These are phyloP conservation scores for Grosmannia penicillata DNA, from an alignment of 2,329 filamentous ascomycete genomes.

Conservation along the genomic window DNA sequence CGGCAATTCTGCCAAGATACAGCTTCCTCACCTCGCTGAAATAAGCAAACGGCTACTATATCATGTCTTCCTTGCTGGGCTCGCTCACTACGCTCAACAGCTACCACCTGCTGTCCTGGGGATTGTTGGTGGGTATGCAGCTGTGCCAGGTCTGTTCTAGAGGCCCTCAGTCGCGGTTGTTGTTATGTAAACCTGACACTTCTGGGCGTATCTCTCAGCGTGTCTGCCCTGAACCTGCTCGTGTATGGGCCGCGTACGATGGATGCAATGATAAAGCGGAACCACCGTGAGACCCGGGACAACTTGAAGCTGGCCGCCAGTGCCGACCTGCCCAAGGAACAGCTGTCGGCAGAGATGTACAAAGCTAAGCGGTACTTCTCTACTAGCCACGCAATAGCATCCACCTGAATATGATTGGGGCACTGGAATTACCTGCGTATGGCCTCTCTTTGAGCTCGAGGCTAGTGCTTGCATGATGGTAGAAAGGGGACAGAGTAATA, in stretches of 20 bases:
- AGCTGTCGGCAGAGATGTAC: conserved; percentile 1
- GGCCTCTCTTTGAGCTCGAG: background rate
- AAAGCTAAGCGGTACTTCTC: background rate
- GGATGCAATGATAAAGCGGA: background rate
- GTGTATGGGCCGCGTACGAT: background rate
- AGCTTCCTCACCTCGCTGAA: too few species aligned
- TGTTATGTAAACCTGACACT: background rate
- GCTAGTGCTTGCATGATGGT: background rate
- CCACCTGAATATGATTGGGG: background rate
- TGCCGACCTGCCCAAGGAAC: background rate
- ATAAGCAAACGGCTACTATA: too few species aligned
- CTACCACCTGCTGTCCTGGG: conserved; percentile 3
- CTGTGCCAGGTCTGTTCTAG: conserved; percentile 2
- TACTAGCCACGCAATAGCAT: conserved; percentile 1
- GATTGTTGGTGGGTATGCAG: background rate
- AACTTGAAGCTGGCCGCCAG: background rate
- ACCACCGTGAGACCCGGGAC: conserved; percentile 1
- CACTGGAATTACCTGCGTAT: background rate
- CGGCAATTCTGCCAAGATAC: too few species aligned
- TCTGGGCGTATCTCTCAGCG: background rate
- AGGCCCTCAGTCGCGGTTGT: too few species aligned
- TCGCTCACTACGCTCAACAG: background rate
- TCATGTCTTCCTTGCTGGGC: too few species aligned
- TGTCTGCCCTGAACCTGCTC: background rate
- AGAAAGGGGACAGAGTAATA: too few species aligned